Conservation (phyloP, 495 filamentous ascomycete species). For the Aspergillus ostianus region DNA sequence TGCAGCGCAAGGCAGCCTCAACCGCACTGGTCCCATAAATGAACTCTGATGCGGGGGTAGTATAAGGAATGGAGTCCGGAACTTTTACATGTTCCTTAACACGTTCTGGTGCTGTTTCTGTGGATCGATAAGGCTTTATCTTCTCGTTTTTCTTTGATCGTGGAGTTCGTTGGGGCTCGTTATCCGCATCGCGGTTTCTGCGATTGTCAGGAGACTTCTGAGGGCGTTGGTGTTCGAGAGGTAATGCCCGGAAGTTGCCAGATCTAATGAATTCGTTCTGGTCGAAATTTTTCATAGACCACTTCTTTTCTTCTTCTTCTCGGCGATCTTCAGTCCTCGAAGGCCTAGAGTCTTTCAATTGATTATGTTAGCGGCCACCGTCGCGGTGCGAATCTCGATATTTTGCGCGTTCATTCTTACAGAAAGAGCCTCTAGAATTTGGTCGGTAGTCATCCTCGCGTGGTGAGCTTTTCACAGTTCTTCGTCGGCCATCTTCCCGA, state of each 20-base stretch:
- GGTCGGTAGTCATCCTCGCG: neutral
- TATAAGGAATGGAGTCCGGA: constrained; percentile 68
- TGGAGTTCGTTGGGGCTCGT: constrained; percentile 5
- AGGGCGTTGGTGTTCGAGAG: constrained; percentile 27
- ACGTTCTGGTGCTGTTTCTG: constrained; percentile 35
- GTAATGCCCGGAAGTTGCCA: constrained; percentile 33
- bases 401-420: neutral
- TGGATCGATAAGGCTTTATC: constrained; percentile 22
- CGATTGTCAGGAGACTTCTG: neutral
- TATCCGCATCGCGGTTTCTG: constrained; percentile 3
- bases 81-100: constrained; percentile 39
- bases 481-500: neutral
- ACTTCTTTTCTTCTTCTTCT: neutral
- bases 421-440: neutral
- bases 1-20: constrained; percentile 71
- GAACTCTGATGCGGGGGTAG: constrained; percentile 85
- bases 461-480: neutral
- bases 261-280: constrained; percentile 35
- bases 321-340: neutral
- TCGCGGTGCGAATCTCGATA: neutral
- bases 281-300: constrained; percentile 23
- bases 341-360: neutral
- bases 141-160: constrained; percentile 6
- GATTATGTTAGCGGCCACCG: neutral
- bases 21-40: constrained; percentile 82